Conservation (phyloP, 331 rosid genomes). For the Acacia pycnantha region DNA sequence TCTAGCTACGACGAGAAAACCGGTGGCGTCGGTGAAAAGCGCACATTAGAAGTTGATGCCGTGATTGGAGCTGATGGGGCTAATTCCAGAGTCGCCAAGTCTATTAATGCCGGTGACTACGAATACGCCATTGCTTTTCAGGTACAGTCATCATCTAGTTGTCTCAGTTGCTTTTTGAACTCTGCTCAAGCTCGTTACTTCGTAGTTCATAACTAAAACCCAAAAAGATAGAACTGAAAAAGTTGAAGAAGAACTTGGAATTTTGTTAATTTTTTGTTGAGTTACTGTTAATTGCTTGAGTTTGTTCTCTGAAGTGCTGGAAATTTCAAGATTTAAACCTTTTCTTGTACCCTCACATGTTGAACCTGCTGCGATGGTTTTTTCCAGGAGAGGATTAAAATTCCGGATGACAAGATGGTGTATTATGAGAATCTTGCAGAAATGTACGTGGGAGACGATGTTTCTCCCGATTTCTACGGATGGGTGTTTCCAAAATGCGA, state of each 20-base stretch:
- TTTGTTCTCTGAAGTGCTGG: neutral
- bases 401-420: constrained; percentile 71
- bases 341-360: neutral
- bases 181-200: neutral
- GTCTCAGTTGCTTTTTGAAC: neutral
- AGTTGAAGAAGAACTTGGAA: neutral
- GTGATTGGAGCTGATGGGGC: constrained; percentile 25
- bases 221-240: neutral
- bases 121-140: constrained; percentile 17
- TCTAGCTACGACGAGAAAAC: neutral
- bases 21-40: constrained; percentile 8
- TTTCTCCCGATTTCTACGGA: constrained; percentile 65
- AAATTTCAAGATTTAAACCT: neutral
- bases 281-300: neutral
- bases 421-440: constrained; percentile 66
- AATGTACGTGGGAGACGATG: constrained; percentile 74
- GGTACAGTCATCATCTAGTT: neutral
- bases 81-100: constrained; percentile 15
- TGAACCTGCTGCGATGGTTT: neutral
- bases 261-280: neutral
- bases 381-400: constrained; percentile 66
- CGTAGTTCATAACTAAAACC: neutral
- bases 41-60: neutral
- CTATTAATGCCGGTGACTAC: constrained; percentile 13
- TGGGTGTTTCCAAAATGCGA: constrained; percentile 77